Evolutionary conservation across 495 filamentous ascomycete genomes (phyloP).

Genomic region (Aspergillus bridgeri): DNA sequence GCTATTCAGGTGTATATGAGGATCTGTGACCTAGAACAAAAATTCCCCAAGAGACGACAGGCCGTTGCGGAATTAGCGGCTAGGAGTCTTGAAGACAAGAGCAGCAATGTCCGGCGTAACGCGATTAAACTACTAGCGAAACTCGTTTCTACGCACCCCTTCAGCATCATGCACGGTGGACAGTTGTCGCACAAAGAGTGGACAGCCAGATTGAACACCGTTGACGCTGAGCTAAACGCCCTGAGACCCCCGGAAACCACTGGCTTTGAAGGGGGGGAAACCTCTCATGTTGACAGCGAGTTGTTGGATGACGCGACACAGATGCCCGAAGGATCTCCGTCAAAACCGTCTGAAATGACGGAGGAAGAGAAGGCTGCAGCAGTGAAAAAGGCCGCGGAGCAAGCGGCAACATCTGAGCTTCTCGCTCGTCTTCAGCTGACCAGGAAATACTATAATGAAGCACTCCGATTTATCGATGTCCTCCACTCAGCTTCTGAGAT

Average conservation of each 20-base stretch:
- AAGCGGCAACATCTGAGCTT: slow-evolving; percentile 70
- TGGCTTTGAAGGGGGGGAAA: slow-evolving; percentile 59
- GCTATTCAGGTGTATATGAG: slow-evolving; percentile 91
- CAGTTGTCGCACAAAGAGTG: slow-evolving; percentile 82
- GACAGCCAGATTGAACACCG: slow-evolving; percentile 70
- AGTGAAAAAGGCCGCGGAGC: slow-evolving; percentile 66
- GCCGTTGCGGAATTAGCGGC: slow-evolving; percentile 79
- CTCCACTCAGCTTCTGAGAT: slow-evolving; percentile 73
- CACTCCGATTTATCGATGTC: slow-evolving; percentile 91
- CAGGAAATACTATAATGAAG: slow-evolving; percentile 84
- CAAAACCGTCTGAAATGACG: slow-evolving; percentile 57
- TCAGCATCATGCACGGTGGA: slow-evolving; percentile 85
- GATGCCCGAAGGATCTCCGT: slow-evolving; percentile 59
- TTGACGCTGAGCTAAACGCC: slow-evolving; percentile 75
- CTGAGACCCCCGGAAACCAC: slow-evolving; percentile 76
- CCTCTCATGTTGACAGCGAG: slow-evolving; percentile 65
- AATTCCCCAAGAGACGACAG: slow-evolving; percentile 90
- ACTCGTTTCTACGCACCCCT: slow-evolving; percentile 89
- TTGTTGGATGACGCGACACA: slow-evolving; percentile 89
- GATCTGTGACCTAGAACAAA: slow-evolving; percentile 87
- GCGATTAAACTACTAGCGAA: slow-evolving; percentile 88
- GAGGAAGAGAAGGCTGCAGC: slow-evolving; percentile 54
- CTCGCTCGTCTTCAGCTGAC: slow-evolving; percentile 84
- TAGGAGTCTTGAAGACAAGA: slow-evolving; percentile 92
- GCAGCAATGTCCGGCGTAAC: slow-evolving; percentile 92